Base-by-base conservation (phyloP, 208 protist species). In the Leishmania amazonensis region DNA sequence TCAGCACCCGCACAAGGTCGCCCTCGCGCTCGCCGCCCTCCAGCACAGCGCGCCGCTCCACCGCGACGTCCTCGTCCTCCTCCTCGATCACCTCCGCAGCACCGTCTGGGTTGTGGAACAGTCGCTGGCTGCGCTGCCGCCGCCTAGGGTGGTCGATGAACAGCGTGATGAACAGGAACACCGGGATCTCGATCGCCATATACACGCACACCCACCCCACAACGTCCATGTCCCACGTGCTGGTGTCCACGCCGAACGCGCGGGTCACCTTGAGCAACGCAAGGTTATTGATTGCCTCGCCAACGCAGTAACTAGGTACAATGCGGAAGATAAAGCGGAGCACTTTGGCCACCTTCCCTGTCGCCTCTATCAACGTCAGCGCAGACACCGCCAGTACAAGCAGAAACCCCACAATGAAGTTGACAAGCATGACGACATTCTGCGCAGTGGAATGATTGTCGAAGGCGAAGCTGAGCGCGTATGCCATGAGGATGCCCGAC, bases 391-490 rank as follows among this genome's bases (percentile, higher is more conserved):
- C 21, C 21, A 94, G 35, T 24, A 89, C 85, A 8, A 90, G 60
- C 17, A 93, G 51, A 47, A 93, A 91, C 35, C 91, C 91, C 1
- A 81, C 78, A 42, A 93, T 35, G 67, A 94, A 87, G 64, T 81
- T 88, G 47, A 87, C 73, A 1, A 81, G 42, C 87, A 94, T 83
- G 17, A 85, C 68, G 2, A 81, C 79, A 13, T 83, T 85, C 70
- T 94, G 85, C 19, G 89, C 90, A 24, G 76, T 85, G 45, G 91
- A 72, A 79, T 93, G 83, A 24, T 79, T 54, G 28, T 57, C 57
- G 64, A 93, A 93, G 77, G 82, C 47, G 77, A 94, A 93, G 72
- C 81, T 87, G 38, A 90, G 31, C 19, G 64, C 76, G 81, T 94
- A 94, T 17, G 85, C 70, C 49, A 57, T 70, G 11, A 60, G 9